Evolutionary conservation across 1,139 yeast species (phyloP), one percentile per base, ranked within the genome.

Genomic region (Blastobotrys apis): DNA sequence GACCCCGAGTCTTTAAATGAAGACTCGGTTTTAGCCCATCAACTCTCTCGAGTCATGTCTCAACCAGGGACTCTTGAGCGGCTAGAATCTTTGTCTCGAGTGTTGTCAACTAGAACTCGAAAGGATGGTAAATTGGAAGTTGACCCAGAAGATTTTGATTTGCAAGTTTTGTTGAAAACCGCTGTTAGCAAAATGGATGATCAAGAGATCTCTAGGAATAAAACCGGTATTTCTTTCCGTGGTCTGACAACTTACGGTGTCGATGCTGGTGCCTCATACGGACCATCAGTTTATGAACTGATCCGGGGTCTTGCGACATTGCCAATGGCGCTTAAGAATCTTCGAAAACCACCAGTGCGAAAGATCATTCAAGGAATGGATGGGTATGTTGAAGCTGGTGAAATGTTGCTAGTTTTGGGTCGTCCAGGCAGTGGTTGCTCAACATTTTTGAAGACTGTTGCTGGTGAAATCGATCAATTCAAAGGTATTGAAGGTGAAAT

Each of bases 341-440:
- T 47, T 56, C 55, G 40, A 10, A 40, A 52, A 8, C 57, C 59
- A 19, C 64, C 66, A 1, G 60, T 65, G 40, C 66, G 77, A 59
- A 65, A 70, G 44, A 74, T 78, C 42, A 68, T 78, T 47, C 66
- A 68, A 52, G 60, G 63, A 49, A 48, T 70, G 50, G 58, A 64
- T 56, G 68, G 78, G 52, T 54, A 60, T 49, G 64, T 77, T n/a
- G 69, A 69, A 50, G 71, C 78, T n/a, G 83, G 84, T 47, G 83
- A 78, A 57, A 73, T 78, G 77, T 67, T 76, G 38, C 66, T 78
- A 51, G 82, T 78, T 3, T 69, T 80, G 38, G 85, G 84, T 42
- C 71, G 81, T 53, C 84, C 84, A 6, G 85, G 84, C 48, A 77
- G 84, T 16, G 84, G 84, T 44, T 79, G 84, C 58, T 71, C 83